A percentile compares a stretch with the other conserved stretches of the same genome.
phyloP scores from a whole-genome alignment of 192 early-diverging fungal genomes.

The Entomortierella beljakovae region DNA sequence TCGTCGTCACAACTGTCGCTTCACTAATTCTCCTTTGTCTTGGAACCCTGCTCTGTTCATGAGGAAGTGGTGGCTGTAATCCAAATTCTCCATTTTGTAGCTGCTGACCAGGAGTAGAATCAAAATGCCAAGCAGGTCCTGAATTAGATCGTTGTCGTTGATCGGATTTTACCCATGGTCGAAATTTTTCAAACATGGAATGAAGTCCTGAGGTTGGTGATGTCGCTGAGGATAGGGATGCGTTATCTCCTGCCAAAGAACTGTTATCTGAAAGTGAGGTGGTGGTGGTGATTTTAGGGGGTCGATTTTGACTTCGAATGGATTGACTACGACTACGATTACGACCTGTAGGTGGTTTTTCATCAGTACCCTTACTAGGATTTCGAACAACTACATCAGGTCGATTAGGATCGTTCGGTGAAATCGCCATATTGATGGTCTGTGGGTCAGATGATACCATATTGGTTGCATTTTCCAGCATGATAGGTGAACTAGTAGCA shows the following conservation, averaged over 20 bases:
- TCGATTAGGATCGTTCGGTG: no score
- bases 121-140: conserved; percentile 33
- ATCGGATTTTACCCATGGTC: conserved; percentile 20
- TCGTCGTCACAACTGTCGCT: conserved; percentile 7
- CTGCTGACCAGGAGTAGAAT: conserved; percentile 5
- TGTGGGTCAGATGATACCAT: not conserved
- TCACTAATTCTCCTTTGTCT: conserved; percentile 26
- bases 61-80: not conserved
- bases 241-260: not conserved
- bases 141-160: conserved; percentile 36
- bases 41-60: not conserved
- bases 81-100: not conserved
- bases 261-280: not conserved
- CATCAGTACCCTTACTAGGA: no score
- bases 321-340: conserved; percentile 34
- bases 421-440: no score
- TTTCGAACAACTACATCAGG: no score
- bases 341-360: not conserved
- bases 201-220: not conserved
- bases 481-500: not conserved
- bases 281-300: not conserved
- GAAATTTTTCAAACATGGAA: conserved; percentile 13
- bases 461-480: not conserved
- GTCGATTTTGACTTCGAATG: not conserved
- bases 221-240: conserved; percentile 8